Conservation (phyloP, 495 filamentous ascomycete species). For the Penicillium silybi region DNA sequence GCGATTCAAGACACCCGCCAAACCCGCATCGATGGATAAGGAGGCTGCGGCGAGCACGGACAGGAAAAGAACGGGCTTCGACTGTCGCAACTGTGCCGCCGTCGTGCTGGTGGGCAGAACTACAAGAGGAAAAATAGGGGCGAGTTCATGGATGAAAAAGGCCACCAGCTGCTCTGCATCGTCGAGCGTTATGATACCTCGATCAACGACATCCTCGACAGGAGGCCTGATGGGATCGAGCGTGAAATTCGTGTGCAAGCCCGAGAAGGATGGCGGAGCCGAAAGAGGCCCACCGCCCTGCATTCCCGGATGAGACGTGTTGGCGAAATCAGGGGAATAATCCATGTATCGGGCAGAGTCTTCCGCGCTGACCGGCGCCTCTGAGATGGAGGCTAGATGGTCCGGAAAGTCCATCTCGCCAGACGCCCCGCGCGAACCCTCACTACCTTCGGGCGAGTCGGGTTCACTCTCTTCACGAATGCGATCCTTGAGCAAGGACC, state of each 20-base stretch:
- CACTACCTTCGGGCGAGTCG: conserved; percentile 28
- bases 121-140: conserved; percentile 42
- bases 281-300: conserved; percentile 13
- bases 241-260: conserved; percentile 13
- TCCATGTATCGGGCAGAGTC: conserved; percentile 23
- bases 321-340: conserved; percentile 25
- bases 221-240: conserved; percentile 9
- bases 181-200: conserved; percentile 43
- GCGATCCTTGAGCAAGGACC: conserved; percentile 38
- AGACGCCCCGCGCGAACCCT: conserved; percentile 23
- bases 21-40: conserved; percentile 34
- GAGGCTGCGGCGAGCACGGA: conserved; percentile 48
- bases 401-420: conserved; percentile 18
- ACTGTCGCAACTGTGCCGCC: conserved; percentile 36
- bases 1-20: conserved; percentile 43
- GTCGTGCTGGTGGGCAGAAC: conserved; percentile 34
- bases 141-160: conserved; percentile 40
- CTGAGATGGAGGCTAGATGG: conserved; percentile 15
- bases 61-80: conserved; percentile 49
- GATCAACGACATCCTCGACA: conserved; percentile 41
- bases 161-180: conserved; percentile 41
- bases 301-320: conserved; percentile 17
- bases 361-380: conserved; percentile 18
- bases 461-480: conserved; percentile 31
- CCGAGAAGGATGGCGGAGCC: conserved; percentile 13